A percentile compares a stretch with the other conserved stretches of the same genome.
These are phyloP conservation scores for Neurospora sp. DNA, from an alignment of 495 filamentous ascomycete species.

Conservation along the genomic window DNA sequence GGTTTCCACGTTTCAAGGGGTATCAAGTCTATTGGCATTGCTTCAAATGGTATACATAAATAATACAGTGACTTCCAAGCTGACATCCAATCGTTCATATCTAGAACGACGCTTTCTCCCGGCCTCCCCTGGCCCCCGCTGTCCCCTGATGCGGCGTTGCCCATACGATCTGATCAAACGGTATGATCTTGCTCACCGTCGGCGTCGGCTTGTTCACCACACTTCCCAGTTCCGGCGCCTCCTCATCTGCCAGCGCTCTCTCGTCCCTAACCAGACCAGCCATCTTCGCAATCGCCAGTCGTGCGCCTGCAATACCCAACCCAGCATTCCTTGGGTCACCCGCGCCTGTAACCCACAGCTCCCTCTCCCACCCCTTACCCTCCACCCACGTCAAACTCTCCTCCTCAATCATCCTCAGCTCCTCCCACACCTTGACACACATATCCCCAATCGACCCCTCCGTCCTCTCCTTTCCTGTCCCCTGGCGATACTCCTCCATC, in stretches of 20 bases:
- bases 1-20: not conserved
- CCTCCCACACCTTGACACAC: conserved; percentile 26
- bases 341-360: conserved; percentile 40
- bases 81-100: not conserved
- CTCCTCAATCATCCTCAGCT: conserved; percentile 24
- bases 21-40: conserved; percentile 13
- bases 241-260: not conserved
- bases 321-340: conserved; percentile 20
- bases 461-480: conserved; percentile 4
- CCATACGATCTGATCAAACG: conserved; percentile 22
- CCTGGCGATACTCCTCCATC: not conserved
- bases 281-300: conserved; percentile 30
- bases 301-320: conserved; percentile 21
- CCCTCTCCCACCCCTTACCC: conserved; percentile 34
- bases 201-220: not conserved
- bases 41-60: conserved; percentile 4
- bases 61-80: not conserved
- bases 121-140: not conserved
- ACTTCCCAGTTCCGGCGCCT: conserved; percentile 1
- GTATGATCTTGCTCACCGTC: conserved; percentile 11
- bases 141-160: not conserved
- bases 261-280: conserved; percentile 26
- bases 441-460: conserved; percentile 21
- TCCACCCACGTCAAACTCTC: conserved; percentile 16
- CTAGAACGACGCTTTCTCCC: not conserved